Percentiles rank a stretch among this genome's conserved stretches.
phyloP scores from a whole-genome alignment of 805 yeast species.

The Danielia reshetovae region DNA sequence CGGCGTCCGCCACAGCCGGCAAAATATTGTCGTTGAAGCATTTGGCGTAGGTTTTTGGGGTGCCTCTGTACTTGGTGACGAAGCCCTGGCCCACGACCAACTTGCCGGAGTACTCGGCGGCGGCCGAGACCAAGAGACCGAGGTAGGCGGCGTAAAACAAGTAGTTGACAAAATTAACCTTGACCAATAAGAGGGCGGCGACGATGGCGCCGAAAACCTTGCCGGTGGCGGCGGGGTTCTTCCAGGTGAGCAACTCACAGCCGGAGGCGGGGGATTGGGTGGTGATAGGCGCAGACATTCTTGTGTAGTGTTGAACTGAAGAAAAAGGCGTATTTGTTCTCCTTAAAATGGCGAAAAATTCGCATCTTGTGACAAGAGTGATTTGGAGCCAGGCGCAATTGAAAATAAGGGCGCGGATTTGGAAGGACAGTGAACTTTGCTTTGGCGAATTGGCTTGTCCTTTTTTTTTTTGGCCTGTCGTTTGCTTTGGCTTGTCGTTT shows the following conservation, averaged over 20 bases:
- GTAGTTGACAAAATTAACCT: slow-evolving; percentile 60
- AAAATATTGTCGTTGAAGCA: slow-evolving; percentile 33
- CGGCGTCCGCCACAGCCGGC: slow-evolving; percentile 41
- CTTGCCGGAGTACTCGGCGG: slow-evolving; percentile 74
- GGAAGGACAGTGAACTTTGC: too few species aligned
- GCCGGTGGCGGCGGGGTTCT: slow-evolving; percentile 71
- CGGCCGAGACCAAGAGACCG: slow-evolving; percentile 59
- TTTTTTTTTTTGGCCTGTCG: too few species aligned
- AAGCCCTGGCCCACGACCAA: slow-evolving; percentile 74
- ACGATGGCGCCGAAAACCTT: slow-evolving; percentile 67
- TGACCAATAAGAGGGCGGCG: slow-evolving; percentile 50
- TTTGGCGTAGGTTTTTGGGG: slow-evolving; percentile 35
- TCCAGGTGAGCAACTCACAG: slow-evolving; percentile 61
- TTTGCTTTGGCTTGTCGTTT: too few species aligned
- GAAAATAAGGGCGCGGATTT: too few species aligned
- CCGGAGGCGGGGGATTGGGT: slow-evolving; percentile 5
- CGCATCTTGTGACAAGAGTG: neutral
- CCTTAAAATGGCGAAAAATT: slow-evolving; percentile 2
- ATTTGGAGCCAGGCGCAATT: too few species aligned
- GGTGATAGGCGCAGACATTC: neutral
- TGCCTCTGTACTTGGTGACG: slow-evolving; percentile 70
- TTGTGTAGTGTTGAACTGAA: neutral
- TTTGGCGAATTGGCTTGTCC: too few species aligned
- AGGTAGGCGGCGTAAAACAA: slow-evolving; percentile 58
- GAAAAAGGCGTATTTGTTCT: neutral